Base-by-base conservation (phyloP, 2,329 filamentous ascomycete genomes). In the Penicillium olsonii region DNA sequence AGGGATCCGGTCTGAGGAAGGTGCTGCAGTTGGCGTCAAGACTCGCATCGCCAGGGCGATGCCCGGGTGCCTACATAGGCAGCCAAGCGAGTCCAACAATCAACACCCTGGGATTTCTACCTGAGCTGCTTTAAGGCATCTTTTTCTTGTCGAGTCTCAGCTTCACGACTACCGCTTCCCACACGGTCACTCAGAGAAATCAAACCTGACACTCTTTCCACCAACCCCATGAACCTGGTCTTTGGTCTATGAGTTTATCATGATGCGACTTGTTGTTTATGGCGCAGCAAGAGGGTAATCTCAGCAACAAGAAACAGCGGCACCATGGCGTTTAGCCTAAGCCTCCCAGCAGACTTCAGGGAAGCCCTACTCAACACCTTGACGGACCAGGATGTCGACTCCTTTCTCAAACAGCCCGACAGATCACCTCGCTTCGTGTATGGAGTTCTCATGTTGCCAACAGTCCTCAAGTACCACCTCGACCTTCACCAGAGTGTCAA, bases 391-490 rank as follows among this genome's bases (percentile, higher is more conserved):
- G 51, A 63, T 19, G 42, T 68, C 12, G 43, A 52, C 4, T 12
- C 45, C 2, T 53, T 59, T 19, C 45, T 64, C n/a, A 42, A 48
- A 14, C 44, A 50, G 35, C 53, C 52, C 11, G 50, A 50, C 37
- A 50, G 54, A 20, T 41, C 59, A 3, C 52, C 57, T 0, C 60
- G 66, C 17, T 69, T 69, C 49, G 49, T 69, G 42, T 64, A 65
- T 50, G 61, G 60, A 4, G 48, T 50, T 4, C 52, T 67, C 15
- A 66, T 67, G 66, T 56, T 69, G 7, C 67, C 67, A 8, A 63
- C 60, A 1, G 57, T 63, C 9, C 54, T 70, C 6, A 67, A 66
- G 31, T 61, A 62, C 38, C 52, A 59, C 39, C 56, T 60, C 22
- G 51, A 56, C n/a, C 29, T 56, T 8, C 35, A 52, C n/a, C 54